Conservation (phyloP, 495 filamentous ascomycete genomes). For the Penicillium odoratum region DNA sequence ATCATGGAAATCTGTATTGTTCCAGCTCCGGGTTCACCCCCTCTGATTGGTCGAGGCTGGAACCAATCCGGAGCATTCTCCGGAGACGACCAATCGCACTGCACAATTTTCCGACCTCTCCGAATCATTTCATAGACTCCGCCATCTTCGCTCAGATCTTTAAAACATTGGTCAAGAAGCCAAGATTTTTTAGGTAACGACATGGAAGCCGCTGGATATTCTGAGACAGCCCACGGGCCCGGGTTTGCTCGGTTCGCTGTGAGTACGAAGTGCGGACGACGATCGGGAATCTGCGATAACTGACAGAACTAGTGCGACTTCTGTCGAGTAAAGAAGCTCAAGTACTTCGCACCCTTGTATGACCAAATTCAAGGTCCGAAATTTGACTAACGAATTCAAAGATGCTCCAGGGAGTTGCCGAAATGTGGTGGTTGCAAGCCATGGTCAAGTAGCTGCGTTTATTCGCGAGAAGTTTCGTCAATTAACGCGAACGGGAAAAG, state of each 20-base stretch:
- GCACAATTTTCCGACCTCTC: not conserved
- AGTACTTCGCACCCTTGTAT: slow-evolving; percentile 10
- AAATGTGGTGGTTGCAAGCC: slow-evolving; percentile 24
- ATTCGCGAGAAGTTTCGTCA: slow-evolving; percentile 8
- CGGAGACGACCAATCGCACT: slow-evolving; percentile 3
- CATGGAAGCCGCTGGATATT: not conserved
- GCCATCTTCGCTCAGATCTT: not conserved
- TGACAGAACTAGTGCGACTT: slow-evolving; percentile 19
- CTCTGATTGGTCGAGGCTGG: slow-evolving; percentile 11
- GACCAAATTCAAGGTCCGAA: too few relatives aligned
- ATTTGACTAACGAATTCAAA: not conserved
- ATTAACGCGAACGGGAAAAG: not conserved
- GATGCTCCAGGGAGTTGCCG: slow-evolving; percentile 25
- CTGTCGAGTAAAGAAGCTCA: slow-evolving; percentile 26
- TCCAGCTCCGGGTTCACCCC: not conserved
- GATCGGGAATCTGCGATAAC: not conserved
- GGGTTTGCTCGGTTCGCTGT: slow-evolving; percentile 6
- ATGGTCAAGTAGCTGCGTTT: slow-evolving; percentile 23
- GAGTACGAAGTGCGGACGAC: not conserved
- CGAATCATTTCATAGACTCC: not conserved
- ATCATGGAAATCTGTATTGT: not conserved
- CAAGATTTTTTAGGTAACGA: not conserved
- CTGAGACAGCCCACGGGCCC: not conserved
- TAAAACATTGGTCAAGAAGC: not conserved
- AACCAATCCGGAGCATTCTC: slow-evolving; percentile 1